Evolutionary conservation across 169 alveolate genomes (phyloP), one percentile per base, ranked within the genome.

Genomic region (Fabrea salina): DNA sequence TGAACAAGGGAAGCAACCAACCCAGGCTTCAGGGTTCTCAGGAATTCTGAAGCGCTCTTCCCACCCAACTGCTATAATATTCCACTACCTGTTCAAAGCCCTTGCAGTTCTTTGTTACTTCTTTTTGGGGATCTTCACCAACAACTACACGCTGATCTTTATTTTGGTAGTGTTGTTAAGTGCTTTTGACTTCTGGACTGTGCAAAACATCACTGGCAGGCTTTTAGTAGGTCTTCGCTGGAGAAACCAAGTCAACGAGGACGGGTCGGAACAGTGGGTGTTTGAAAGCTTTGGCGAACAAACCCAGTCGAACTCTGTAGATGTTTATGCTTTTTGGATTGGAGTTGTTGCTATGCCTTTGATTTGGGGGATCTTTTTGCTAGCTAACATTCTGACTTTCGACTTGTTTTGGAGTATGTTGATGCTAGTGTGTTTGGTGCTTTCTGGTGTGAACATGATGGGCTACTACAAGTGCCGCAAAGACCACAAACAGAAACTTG

Each of bases 241-340:
- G 95, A 83, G 92, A 91, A 75, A 79, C 56, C 86, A 84, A 56
- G 82, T 86, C 25, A 90, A 85, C 64, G 95, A 89, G 51, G 89
- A 84, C 43, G 95, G 95, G 27, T 67, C 82, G 16, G 93, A 86
- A 57, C 79, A 84, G 0, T 89, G 92, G 92, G 80, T 86, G n/a
- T 89, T 75, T 59, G 95, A 89, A 75, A 77, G 87, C 64, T 43
- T 68, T 19, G 25, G 30, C 13, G 78, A 44, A 16, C 19, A 43
- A 44, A 11, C 33, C 30, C 53, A 61, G 27, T 13, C n/a, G 8
- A 68, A 68, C 44, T 7, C 13, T 8, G 39, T 68, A 13, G 78
- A 68, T 39, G 25, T n/a, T 22, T 43, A 39, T 68, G 78, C 25
- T 19, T 68, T 68, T 44, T 68, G 78, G 78, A 11, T n/a, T 8